These are phyloP conservation scores for Bremia lactucae DNA, from an alignment of 352 stramenopile species.

Conservation along the genomic window DNA sequence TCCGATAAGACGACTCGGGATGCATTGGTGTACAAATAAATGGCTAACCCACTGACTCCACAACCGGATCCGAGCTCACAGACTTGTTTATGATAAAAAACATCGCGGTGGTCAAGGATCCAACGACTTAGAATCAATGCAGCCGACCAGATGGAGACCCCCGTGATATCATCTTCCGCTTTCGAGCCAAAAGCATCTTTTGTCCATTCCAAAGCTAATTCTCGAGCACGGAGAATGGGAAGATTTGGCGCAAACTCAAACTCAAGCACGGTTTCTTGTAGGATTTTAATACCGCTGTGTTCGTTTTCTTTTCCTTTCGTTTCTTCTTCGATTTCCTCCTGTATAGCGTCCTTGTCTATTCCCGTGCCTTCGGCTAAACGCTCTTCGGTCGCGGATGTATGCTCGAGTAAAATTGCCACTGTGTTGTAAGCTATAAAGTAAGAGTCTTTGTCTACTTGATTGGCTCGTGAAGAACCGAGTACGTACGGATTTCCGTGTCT, in stretches of 20 bases:
- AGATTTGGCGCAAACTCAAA: slow-evolving; percentile 56
- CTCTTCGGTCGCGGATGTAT: slow-evolving; percentile 71
- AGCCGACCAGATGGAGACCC: slow-evolving; percentile 84
- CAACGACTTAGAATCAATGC: slow-evolving; percentile 77
- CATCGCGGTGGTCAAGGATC: slow-evolving; percentile 52
- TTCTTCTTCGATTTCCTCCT: slow-evolving; percentile 54
- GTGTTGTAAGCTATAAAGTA: slow-evolving; percentile 1
- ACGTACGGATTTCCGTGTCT: slow-evolving; percentile 75
- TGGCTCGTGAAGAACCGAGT: background rate
- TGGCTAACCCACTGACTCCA: slow-evolving; percentile 70
- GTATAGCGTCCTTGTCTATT: slow-evolving; percentile 57
- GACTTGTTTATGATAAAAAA: slow-evolving; percentile 65
- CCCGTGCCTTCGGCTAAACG: slow-evolving; percentile 56
- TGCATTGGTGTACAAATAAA: slow-evolving; percentile 71
- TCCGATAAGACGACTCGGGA: slow-evolving; percentile 72
- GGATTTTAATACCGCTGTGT: slow-evolving; percentile 60
- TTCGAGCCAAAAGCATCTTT: slow-evolving; percentile 72
- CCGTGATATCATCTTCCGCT: slow-evolving; percentile 80
- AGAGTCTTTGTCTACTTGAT: background rate
- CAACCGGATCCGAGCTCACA: slow-evolving; percentile 78
- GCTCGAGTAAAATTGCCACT: slow-evolving; percentile 68
- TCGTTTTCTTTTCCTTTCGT: slow-evolving; percentile 27
- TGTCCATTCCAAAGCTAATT: slow-evolving; percentile 76
- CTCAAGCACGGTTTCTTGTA: slow-evolving; percentile 76
- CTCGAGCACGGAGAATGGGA: slow-evolving; percentile 56